A percentile compares a stretch with the other conserved stretches of the same genome.
Conservation (phyloP, 495 filamentous ascomycete genomes). For the Hypomontagnella monticulosa region DNA sequence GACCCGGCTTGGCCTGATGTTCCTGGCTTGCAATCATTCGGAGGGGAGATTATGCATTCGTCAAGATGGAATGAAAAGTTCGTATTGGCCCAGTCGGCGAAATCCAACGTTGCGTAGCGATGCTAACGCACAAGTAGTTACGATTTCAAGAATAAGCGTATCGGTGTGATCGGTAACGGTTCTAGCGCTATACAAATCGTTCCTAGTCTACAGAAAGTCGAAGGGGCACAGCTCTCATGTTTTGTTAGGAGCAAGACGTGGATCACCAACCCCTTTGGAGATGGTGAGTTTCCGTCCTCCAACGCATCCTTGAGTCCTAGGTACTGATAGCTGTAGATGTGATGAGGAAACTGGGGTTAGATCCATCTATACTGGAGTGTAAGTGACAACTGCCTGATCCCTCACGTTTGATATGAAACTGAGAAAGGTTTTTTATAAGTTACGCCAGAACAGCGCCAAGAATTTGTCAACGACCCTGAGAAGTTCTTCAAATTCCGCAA, state of each 20-base stretch:
- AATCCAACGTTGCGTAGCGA: background rate
- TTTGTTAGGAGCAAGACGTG: slow-evolving; percentile 77
- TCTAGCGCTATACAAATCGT: slow-evolving; percentile 78
- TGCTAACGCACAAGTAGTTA: slow-evolving; percentile 48
- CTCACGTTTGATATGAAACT: background rate
- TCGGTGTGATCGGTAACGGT: slow-evolving; percentile 66
- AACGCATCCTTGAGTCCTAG: background rate
- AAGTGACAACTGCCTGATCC: slow-evolving; percentile 17
- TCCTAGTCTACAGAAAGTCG: slow-evolving; percentile 67
- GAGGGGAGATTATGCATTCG: slow-evolving; percentile 67
- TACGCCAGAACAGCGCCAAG: slow-evolving; percentile 46
- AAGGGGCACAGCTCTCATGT: slow-evolving; percentile 64
- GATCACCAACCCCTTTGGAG: slow-evolving; percentile 59
- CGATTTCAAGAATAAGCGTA: slow-evolving; percentile 59
- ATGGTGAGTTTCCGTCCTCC: slow-evolving; percentile 39
- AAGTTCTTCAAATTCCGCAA: slow-evolving; percentile 51
- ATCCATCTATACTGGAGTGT: slow-evolving; percentile 50
- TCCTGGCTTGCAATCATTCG: slow-evolving; percentile 62
- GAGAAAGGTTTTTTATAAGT: slow-evolving; percentile 41
- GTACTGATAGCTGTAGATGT: slow-evolving; percentile 30
- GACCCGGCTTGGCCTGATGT: slow-evolving; percentile 67
- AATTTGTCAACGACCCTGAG: slow-evolving; percentile 46
- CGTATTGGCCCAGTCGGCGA: background rate
- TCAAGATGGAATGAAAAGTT: slow-evolving; percentile 57
- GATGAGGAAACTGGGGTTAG: slow-evolving; percentile 53